phyloP scores from a whole-genome alignment of 192 early-diverging fungal species.

The Entomortierella chlamydospora region DNA sequence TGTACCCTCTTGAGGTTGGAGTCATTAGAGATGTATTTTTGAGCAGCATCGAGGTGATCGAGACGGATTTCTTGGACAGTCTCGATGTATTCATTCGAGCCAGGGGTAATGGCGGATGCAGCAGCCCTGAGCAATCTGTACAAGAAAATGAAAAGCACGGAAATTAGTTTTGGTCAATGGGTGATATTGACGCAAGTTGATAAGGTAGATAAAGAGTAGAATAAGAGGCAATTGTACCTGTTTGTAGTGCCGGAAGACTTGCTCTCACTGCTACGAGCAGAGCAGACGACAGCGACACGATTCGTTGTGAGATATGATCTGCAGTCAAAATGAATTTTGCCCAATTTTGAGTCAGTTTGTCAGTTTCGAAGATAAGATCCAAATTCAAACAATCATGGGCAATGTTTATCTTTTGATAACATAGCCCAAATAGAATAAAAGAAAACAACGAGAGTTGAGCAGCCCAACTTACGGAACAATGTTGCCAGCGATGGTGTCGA shows the following conservation, averaged over 20 bases:
- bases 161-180: too few species aligned
- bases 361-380: too few species aligned
- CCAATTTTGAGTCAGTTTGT: too few species aligned
- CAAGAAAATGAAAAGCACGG: too few species aligned
- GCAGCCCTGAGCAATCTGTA: slow-evolving; percentile 75
- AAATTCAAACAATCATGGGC: neutral
- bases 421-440: too few species aligned
- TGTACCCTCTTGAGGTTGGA: slow-evolving; percentile 65
- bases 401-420: neutral
- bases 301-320: slow-evolving; percentile 78
- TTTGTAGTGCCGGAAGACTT: slow-evolving; percentile 95
- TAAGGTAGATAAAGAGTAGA: neutral
- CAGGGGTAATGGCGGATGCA: slow-evolving; percentile 77
- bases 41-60: slow-evolving; percentile 80
- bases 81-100: slow-evolving; percentile 73
- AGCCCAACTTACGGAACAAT: slow-evolving; percentile 83
- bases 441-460: too few species aligned
- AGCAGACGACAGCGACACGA: slow-evolving; percentile 92
- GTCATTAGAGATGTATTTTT: slow-evolving; percentile 62
- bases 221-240: slow-evolving; percentile 51
- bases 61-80: slow-evolving; percentile 87
- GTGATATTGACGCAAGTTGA: neutral
- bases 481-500: slow-evolving; percentile 74
- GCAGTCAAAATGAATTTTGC: slow-evolving; percentile 1
- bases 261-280: slow-evolving; percentile 89